Conservation (phyloP, 164 flowering plant genomes). For the Buxus sempervirens region DNA sequence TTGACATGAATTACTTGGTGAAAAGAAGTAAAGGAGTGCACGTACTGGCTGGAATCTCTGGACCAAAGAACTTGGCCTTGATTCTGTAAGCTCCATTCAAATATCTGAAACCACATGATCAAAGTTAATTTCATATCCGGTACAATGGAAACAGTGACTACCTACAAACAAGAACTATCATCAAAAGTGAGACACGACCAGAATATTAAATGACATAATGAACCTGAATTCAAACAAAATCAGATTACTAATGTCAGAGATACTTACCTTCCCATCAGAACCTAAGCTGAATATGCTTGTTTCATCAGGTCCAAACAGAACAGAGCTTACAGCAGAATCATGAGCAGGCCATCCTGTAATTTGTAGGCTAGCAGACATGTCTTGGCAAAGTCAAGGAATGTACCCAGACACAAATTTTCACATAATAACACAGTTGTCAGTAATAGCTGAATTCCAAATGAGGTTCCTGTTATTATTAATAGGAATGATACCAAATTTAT, state of each 20-base stretch:
- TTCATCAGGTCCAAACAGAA: slow-evolving; percentile 90
- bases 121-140: slow-evolving; percentile 10
- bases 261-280: slow-evolving; percentile 84
- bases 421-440: neutral
- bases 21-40: neutral
- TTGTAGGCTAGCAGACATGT: slow-evolving; percentile 93
- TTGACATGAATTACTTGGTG: too few species aligned
- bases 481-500: neutral
- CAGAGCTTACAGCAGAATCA: slow-evolving; percentile 85
- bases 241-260: neutral
- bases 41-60: slow-evolving; percentile 72
- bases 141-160: neutral
- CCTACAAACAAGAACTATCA: too few species aligned
- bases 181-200: too few species aligned
- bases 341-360: slow-evolving; percentile 99
- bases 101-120: slow-evolving; percentile 48
- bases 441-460: neutral
- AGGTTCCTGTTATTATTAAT: neutral
- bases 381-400: slow-evolving; percentile 54
- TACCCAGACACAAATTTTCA: neutral
- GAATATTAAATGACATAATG: too few species aligned
- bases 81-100: slow-evolving; percentile 96
- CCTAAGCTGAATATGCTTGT: slow-evolving; percentile 94
- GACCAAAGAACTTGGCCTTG: slow-evolving; percentile 94
- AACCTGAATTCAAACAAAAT: too few species aligned